Base-by-base conservation (phyloP, 2,329 filamentous ascomycete species). In the Nemania diffusa region DNA sequence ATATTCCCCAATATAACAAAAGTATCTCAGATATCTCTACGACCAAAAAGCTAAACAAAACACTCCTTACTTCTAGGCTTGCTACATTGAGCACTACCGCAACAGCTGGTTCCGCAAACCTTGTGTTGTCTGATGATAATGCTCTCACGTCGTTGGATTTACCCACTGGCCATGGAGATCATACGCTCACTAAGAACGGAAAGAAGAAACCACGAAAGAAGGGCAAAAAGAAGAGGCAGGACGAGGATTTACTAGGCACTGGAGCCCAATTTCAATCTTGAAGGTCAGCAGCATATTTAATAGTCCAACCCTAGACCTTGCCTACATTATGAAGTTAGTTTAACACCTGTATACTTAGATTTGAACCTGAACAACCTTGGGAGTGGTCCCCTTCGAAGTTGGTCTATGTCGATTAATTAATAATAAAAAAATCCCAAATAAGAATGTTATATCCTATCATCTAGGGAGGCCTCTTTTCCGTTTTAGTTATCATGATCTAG, bases 201-300 rank as follows among this genome's bases (percentile, higher is more conserved):
- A 52, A 58, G 13, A 53, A 58, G 55, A 17, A 32, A 26, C 17
- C 24, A 20, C 53, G 20, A 13, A 46, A 40, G 27, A 51, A 60
- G 37, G 8, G 53, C 13, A 53, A 53, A 17, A 58, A 64, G 50
- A 56, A 60, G 40, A 22, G 24, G 26, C 50, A 65, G 42, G 17
- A 56, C 20, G 56, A 65, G 22, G 24, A 42, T n/a, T 15, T 60
- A 0, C 20, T 65, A 8, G 62, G 57, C 0, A 56, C 60, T 1
- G 62, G 56, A 8, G 27, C 62, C 7, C 62, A 60, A 27, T 65
- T 65, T 9, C 34, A 11, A 29, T 65, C 62, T n/a, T 4, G 2
- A 50, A 34, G 50, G 62, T 65, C 6, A 60, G 29, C 9, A 9
- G 5, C 29, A 32, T 32, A 32, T 32, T 32, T 32, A 5, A 32